A percentile compares a stretch with the other conserved stretches of the same genome.
Evolutionary conservation across 2,329 filamentous ascomycete species (phyloP).

Genomic region (Exophiala xenobiotica): DNA sequence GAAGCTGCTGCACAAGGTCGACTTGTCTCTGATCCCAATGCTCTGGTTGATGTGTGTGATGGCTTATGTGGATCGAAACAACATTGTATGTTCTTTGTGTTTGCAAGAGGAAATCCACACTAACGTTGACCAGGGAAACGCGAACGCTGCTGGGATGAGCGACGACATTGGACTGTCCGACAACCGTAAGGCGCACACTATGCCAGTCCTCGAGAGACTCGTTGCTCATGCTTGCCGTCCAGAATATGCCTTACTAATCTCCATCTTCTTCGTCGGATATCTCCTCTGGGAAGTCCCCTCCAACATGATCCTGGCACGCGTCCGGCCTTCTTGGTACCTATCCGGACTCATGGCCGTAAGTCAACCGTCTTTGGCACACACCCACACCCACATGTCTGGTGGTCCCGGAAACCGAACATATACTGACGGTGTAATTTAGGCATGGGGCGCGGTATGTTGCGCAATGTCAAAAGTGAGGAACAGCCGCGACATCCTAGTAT

Average conservation of each 20-base stretch:
- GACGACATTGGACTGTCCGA: constrained; percentile 1
- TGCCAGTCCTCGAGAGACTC: background rate
- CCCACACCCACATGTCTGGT: constrained; percentile 39
- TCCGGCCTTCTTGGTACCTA: constrained; percentile 47
- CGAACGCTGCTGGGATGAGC: constrained; percentile 9
- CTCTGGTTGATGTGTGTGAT: constrained; percentile 73
- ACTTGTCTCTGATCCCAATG: constrained; percentile 65
- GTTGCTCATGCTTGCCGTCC: background rate
- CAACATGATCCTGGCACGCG: constrained; percentile 25
- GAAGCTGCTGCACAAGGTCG: constrained; percentile 67
- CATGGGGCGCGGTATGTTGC: constrained; percentile 36
- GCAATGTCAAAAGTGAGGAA: constrained; percentile 41
- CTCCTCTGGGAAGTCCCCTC: constrained; percentile 37
- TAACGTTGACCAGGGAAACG: constrained; percentile 2
- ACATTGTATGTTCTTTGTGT: constrained; percentile 44
- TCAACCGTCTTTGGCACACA: constrained; percentile 28
- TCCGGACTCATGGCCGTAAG: constrained; percentile 33
- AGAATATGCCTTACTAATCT: constrained; percentile 30
- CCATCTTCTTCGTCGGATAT: constrained; percentile 49
- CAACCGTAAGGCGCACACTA: background rate
- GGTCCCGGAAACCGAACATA: constrained; percentile 5
- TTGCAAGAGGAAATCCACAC: background rate
- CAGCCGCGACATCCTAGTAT: constrained; percentile 44
- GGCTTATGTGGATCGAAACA: constrained; percentile 67
- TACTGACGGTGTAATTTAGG: background rate